A percentile compares a stretch with the other conserved stretches of the same genome.
Evolutionary conservation across 257 asterid species (phyloP).

Genomic region (Phtheirospermum japonicum): DNA sequence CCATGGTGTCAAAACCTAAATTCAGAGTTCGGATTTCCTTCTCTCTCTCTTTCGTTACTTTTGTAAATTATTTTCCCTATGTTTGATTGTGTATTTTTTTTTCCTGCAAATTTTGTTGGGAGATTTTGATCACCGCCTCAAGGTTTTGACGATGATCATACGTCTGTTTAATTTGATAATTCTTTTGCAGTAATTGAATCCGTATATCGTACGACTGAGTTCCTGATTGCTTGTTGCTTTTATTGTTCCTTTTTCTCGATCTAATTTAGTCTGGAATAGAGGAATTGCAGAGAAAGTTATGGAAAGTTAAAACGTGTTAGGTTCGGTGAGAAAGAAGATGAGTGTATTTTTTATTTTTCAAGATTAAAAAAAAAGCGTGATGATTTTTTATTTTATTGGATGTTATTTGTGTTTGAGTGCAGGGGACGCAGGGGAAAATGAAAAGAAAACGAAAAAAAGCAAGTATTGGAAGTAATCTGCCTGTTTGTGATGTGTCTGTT

Average conservation of each 20-base stretch:
- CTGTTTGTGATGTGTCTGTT: neutral
- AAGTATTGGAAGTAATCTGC: slow-evolving; percentile 9
- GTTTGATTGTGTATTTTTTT: neutral
- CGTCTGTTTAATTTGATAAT: neutral
- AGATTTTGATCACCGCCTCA: slow-evolving; percentile 24
- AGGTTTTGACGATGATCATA: slow-evolving; percentile 24
- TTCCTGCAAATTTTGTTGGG: neutral
- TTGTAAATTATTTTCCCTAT: neutral
- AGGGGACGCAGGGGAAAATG: too few species aligned
- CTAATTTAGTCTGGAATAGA: slow-evolving; percentile 5
- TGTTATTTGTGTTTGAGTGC: too few species aligned
- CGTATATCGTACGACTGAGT: slow-evolving; percentile 1
- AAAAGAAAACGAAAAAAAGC: too few species aligned
- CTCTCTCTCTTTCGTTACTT: neutral
- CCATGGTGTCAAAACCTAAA: slow-evolving; percentile 43
- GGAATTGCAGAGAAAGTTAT: slow-evolving; percentile 18
- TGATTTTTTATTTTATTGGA: too few species aligned
- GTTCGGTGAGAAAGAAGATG: slow-evolving; percentile 16
- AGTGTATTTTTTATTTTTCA: neutral
- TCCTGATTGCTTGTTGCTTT: neutral
- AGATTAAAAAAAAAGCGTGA: neutral
- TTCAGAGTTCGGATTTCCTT: slow-evolving; percentile 34
- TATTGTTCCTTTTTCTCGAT: neutral
- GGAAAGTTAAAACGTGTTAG: slow-evolving; percentile 9
- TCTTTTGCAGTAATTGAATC: slow-evolving; percentile 3